phyloP scores from a whole-genome alignment of 2,329 filamentous ascomycete genomes.

The Myriosclerotinia scirpicola region DNA sequence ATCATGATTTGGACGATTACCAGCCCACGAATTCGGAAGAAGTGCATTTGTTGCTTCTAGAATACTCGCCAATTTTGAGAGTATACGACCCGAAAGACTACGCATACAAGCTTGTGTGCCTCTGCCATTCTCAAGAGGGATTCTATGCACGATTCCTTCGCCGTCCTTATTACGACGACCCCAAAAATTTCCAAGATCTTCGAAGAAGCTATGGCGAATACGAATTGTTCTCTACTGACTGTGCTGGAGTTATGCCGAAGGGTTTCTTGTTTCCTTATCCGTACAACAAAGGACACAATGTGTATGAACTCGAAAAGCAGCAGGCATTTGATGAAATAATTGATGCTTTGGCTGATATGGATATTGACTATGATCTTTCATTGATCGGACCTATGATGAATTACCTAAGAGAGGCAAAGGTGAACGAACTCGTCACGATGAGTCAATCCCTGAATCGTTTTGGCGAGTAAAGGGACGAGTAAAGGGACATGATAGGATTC shows the following conservation, averaged over 20 bases:
- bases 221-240: background rate
- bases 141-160: background rate
- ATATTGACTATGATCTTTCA: background rate
- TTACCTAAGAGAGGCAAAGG: background rate
- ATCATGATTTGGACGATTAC: no score
- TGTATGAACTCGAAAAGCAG: background rate
- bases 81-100: background rate
- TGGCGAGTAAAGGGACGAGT: no score
- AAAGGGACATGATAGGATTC: background rate
- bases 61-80: background rate
- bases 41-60: background rate
- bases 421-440: background rate
- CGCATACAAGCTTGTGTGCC: background rate
- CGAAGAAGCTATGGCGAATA: background rate
- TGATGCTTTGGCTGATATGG: background rate
- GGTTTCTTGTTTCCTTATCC: background rate
- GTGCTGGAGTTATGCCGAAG: rapidly evolving
- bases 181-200: background rate
- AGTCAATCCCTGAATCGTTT: background rate
- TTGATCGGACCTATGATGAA: no score
- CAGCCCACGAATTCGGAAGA: no score
- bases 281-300: background rate
- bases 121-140: no score
- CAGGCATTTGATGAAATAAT: background rate
- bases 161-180: background rate